phyloP scores from a whole-genome alignment of 106 monocot genomes.

The Chionographis japonica region DNA sequence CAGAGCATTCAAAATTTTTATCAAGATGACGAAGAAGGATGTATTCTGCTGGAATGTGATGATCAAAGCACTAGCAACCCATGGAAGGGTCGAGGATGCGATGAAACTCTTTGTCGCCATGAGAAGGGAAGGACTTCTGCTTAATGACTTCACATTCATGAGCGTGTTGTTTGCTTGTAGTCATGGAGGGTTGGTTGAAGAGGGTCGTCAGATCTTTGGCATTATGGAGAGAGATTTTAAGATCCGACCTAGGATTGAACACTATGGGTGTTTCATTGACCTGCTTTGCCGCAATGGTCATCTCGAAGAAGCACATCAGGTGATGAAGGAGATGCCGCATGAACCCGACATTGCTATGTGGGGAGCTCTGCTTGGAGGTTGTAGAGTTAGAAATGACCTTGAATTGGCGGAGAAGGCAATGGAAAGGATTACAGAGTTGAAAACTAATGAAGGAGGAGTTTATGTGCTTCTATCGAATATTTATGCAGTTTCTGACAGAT shows the following conservation, averaged over 20 bases:
- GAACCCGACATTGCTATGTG: conserved; percentile 26
- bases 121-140: conserved; percentile 11
- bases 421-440: conserved; percentile 10
- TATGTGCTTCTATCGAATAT: conserved; percentile 42
- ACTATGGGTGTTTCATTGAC: conserved; percentile 49
- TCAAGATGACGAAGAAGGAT: conserved; percentile 29
- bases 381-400: conserved; percentile 21
- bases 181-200: conserved; percentile 34
- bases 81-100: conserved; percentile 18
- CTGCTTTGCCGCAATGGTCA: conserved; percentile 23
- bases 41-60: conserved; percentile 46
- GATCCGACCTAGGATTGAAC: conserved; percentile 29
- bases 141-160: conserved; percentile 35
- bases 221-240: conserved; percentile 18
- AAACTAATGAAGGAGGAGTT: conserved; percentile 18
- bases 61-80: conserved; percentile 30
- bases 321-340: conserved; percentile 29
- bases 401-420: conserved; percentile 21
- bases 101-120: conserved; percentile 26
- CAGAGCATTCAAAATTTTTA: conserved; percentile 26
- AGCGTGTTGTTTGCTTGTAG: conserved; percentile 40
- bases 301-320: conserved; percentile 21
- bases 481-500: conserved; percentile 16
- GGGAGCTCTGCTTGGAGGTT: conserved; percentile 38
- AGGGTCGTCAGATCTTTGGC: conserved; percentile 23